Base-by-base conservation (phyloP, 257 asterid species). In the Cordia subcordata region DNA sequence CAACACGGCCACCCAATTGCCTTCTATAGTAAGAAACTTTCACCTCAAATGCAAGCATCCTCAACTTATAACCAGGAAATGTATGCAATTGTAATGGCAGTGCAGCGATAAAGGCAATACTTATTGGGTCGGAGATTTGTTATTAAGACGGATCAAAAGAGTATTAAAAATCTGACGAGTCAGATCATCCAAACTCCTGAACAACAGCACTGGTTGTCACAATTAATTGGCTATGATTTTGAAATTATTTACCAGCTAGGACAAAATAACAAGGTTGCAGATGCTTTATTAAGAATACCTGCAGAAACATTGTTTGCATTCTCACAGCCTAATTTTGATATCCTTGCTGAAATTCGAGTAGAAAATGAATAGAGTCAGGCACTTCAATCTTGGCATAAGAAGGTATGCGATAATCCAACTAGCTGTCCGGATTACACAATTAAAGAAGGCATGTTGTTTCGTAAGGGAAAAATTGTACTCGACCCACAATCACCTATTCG, bases 91-190 rank as follows among this genome's bases (percentile, higher is more conserved):
- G 5, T 54, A 4, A 27, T 46, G 1, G 8, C 21, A 1, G 62
- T 4, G 62, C 14, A 14, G 47, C 60, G 39, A n/a, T 68, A 62
- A 56, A 18, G n/a, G 17, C 61, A 60, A 12, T 60, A 63, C 18
- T 13, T 53, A 11, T 19, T 17, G 45, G 67, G 67, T 0, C 10
- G 62, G 4, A 42, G 40, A 0, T 67, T 58, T 15, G 5, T 58
- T 1, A 44, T 58, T 3, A 10, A 12, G 19, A 33, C 50, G 0
- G 53, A 66, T 11, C 65, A 66, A 19, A 10, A 1, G 11, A 58
- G 64, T 23, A 38, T 53, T 4, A 53, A 58, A 32, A 50, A 18
- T 18, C 8, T 50, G 4, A 18, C 58, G 19, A 61, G 58, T 0
- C 53, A 66, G 9, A 8, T 19, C 1, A 10, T 49, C 5, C 11